A percentile compares a stretch with the other conserved stretches of the same genome.
phyloP scores from a whole-genome alignment of 1,284 basidiomycete genomes.

The Ustilago nuda region DNA sequence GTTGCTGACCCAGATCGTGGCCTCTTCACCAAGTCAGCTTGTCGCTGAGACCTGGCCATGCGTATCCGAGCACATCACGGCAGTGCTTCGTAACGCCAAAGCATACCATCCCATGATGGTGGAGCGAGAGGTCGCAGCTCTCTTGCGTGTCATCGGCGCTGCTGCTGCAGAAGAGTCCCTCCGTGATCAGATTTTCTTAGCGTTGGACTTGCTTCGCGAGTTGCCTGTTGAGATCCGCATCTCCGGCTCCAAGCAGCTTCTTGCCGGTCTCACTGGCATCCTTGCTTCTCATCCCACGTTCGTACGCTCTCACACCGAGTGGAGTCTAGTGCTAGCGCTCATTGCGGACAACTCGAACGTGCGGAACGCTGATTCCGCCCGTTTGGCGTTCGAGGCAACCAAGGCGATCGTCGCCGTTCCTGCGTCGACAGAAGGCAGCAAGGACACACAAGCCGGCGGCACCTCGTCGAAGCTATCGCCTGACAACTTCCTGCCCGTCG shows the following conservation, averaged over 20 bases:
- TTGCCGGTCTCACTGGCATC: conserved; percentile 83
- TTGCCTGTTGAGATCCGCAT: conserved; percentile 82
- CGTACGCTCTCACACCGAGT: conserved; percentile 77
- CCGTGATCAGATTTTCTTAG: conserved; percentile 91
- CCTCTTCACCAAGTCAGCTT: conserved; percentile 74
- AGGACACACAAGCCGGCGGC: conserved; percentile 70
- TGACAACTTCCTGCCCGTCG: conserved; percentile 85
- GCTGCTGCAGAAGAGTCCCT: conserved; percentile 69
- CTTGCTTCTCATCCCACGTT: conserved; percentile 78
- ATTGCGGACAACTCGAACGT: conserved; percentile 80
- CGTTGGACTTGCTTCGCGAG: conserved; percentile 86
- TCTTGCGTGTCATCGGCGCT: conserved; percentile 50
- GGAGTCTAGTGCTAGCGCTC: conserved; percentile 92
- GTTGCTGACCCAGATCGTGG: conserved; percentile 88
- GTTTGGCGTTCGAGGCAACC: conserved; percentile 78
- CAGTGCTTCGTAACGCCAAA: conserved; percentile 80
- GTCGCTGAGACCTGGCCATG: conserved; percentile 92
- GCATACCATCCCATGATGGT: conserved; percentile 90
- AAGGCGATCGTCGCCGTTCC: conserved; percentile 45
- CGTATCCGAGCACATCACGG: conserved; percentile 88
- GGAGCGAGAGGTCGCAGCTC: conserved; percentile 88
- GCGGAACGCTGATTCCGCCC: conserved; percentile 86
- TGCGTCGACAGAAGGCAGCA: conserved; percentile 65
- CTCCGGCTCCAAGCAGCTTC: conserved; percentile 88
- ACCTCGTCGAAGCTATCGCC: conserved; percentile 71